Percentiles rank a stretch among this genome's conserved stretches.
Evolutionary conservation across 345 rosid species (phyloP).

Genomic region (Brassica incana): DNA sequence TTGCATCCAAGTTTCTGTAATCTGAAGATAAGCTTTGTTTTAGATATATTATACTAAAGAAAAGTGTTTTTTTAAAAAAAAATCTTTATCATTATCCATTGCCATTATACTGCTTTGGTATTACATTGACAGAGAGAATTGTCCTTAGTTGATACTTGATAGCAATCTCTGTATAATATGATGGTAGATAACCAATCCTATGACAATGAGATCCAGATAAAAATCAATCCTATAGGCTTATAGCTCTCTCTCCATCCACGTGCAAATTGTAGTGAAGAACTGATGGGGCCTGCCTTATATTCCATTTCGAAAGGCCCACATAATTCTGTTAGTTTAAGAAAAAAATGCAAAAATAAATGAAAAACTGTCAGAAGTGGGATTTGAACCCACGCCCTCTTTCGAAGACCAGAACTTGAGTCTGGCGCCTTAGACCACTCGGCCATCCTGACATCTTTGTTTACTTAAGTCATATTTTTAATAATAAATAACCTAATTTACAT

Average conservation of each 20-base stretch:
- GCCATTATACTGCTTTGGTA: neutral
- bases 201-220: too few species aligned
- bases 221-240: too few species aligned
- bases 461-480: too few species aligned
- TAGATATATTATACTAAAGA: slow-evolving; percentile 26
- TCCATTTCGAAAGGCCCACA: slow-evolving; percentile 1
- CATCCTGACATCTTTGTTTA: slow-evolving; percentile 50
- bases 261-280: neutral
- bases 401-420: slow-evolving; percentile 82
- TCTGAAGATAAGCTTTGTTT: slow-evolving; percentile 11
- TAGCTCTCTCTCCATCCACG: too few species aligned
- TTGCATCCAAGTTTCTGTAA: slow-evolving; percentile 21
- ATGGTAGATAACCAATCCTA: too few species aligned
- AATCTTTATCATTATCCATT: neutral
- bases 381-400: slow-evolving; percentile 47
- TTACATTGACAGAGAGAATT: too few species aligned
- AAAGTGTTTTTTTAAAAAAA: neutral
- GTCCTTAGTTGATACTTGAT: too few species aligned
- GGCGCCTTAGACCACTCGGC: slow-evolving; percentile 96
- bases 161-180: too few species aligned
- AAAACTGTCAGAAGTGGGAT: slow-evolving; percentile 40
- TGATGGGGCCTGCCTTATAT: neutral
- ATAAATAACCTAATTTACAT: neutral
- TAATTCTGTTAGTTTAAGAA: neutral
- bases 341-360: neutral